Evolutionary conservation across 2,329 filamentous ascomycete species (phyloP), one percentile per base, ranked within the genome.

Genomic region (Dichotomopilus funicola): DNA sequence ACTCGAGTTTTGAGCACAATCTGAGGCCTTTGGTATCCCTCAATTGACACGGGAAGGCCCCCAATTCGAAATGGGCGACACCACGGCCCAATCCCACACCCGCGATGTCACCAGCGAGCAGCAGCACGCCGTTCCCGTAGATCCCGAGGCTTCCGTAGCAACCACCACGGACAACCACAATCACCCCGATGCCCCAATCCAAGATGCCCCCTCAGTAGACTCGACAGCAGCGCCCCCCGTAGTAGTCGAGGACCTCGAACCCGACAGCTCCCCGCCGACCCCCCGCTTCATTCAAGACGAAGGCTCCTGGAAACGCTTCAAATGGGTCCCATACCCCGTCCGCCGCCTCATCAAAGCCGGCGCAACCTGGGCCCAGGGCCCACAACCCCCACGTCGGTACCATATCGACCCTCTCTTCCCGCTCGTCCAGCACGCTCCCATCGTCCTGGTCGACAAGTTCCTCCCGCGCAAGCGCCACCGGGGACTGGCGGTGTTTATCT

Each of bases 331-430:
- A 1, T 80, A 78, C 62, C 75, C 79, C 10, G 67, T 79, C 40
- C 76, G 79, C 44, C 75, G 77, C 54, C 66, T 75, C 52, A 63
- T 68, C 49, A 73, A 68, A 51, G 70, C 72, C 49, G 65, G 74
- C 4, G 69, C 64, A 31, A 72, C 65, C 53, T 86, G 83, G 83
- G 71, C 76, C 9, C 67, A 72, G 45, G 84, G 84, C 0, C 84
- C 84, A 3, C 62, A 73, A n/a, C 75, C 75, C 36, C 78, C 82
- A 1, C 74, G 72, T 58, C 67, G 67, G 42, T 77, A 75, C 66
- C 72, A 66, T 57, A 85, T 87, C 64, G 70, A 72, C 46, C 82
- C 84, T 0, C 59, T 88, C 54, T 80, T 91, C 51, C 86, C 88
- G 1, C 66, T 66, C 10, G 68, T 90, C 10, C 89, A 94, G 67